Base-by-base conservation (phyloP, 805 yeast species). In the Spathaspora hagerdaliae region DNA sequence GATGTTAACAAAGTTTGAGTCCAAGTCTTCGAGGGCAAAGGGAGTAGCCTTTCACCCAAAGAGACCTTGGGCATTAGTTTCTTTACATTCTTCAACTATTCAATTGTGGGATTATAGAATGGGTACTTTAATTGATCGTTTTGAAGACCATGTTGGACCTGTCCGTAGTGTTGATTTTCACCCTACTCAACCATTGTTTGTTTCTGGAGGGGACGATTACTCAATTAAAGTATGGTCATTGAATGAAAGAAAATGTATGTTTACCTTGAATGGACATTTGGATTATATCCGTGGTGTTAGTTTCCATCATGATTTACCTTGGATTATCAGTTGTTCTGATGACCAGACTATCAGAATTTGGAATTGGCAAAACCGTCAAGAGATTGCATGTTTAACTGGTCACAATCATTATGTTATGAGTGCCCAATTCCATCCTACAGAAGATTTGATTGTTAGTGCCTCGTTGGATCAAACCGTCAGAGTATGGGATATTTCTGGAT, bases 281-380 rank as follows among this genome's bases (percentile, higher is more conserved):
- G 99, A 94, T 71, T 94, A 91, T 65, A 87, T 94, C 47, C 81
- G 99, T 64, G 87, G 96, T 13, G 97, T 89, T 19, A 87, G 82
- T 53, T 94, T 94, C 80, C 99, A 94, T 71, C 85, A 82, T 57
- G 97, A 90, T 64, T 75, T 94, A 63, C 99, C 99, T 7, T 94
- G 99, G 99, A 87, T 94, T 61, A 81, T 94, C 49, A 85, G 97
- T 26, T 83, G 94, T 50, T 88, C 97, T 38, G 99, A 94, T 68
- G 99, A 94, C 74, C 99, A 94, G 71, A 94, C 99, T 31, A 90
- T 95, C 53, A 80, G 99, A 64, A 92, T 94, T 54, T 94, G 99
- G 99, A 95, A 94, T 71, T 94, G 99, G 99, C 99, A 95, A 74
- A 91, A 91, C 65, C 83, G 99, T 57, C 92, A 90, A 64, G 98